phyloP scores from a whole-genome alignment of 495 filamentous ascomycete genomes.

The Penicillium longicatenatum region DNA sequence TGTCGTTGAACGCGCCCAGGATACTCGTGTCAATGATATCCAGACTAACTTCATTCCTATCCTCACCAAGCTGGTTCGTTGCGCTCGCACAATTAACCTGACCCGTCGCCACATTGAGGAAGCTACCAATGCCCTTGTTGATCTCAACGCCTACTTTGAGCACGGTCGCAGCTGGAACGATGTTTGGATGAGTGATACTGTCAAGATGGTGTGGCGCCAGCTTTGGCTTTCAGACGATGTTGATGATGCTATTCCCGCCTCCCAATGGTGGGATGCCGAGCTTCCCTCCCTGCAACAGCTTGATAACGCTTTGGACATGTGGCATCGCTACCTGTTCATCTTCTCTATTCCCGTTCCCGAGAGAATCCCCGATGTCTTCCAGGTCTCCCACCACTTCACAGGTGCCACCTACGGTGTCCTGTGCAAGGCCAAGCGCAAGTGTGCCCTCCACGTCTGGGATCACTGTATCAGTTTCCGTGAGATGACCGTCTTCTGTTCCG shows the following conservation, averaged over 20 bases:
- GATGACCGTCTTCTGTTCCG: constrained; percentile 8
- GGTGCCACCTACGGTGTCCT: constrained; percentile 6
- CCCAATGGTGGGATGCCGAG: constrained; percentile 8
- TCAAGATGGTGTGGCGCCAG: constrained; percentile 5
- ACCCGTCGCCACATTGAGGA: constrained; percentile 6
- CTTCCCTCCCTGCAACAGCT: constrained; percentile 4
- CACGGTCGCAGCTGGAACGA: constrained; percentile 7
- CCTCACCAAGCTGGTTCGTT: constrained; percentile 6
- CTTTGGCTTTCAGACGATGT: constrained; percentile 7
- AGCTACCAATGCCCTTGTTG: constrained; percentile 9
- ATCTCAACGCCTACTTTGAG: constrained; percentile 9
- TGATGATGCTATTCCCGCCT: constrained; percentile 3
- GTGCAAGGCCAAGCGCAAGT: constrained; percentile 12
- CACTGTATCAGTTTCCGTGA: constrained; percentile 11
- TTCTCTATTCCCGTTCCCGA: constrained; percentile 9
- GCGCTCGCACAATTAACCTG: constrained; percentile 1
- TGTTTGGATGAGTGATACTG: constrained; percentile 7
- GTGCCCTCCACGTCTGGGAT: constrained; percentile 10
- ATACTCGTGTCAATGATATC: constrained; percentile 9
- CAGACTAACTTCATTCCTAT: constrained; percentile 5
- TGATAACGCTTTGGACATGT: constrained; percentile 9
- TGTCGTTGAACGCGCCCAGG: constrained; percentile 6
- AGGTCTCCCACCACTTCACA: constrained; percentile 9
- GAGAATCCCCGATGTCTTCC: constrained; percentile 8
- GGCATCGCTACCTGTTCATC: constrained; percentile 9